Base-by-base conservation (phyloP, 176 grass and related monocot genomes). In the Poa annua region DNA sequence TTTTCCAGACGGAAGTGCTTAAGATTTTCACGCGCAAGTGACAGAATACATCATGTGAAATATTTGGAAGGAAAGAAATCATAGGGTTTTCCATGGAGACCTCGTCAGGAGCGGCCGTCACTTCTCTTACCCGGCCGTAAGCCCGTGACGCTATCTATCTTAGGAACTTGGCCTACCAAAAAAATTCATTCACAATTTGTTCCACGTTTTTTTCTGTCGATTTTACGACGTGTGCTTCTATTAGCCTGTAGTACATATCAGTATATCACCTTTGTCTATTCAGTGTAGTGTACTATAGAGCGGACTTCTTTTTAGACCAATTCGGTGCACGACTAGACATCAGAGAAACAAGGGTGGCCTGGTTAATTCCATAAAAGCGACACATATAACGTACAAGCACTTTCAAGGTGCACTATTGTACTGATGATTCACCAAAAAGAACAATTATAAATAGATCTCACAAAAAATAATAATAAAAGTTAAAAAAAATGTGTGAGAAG, bases 1-100 rank as follows among this genome's bases (percentile, higher is more conserved):
- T 88, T 88, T 84, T 88, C 75, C 86, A 74, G 20, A 19, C 56
- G 0, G 9, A 66, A 56, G 19, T 66, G 53, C 24, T 10, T 11
- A 50, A 38, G 55, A 33, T 84, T 24, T 88, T 47, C 45, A 33
- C 7, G 56, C 17, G 53, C 38, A 32, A 62, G 80, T 62, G 36
- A 53, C 8, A 29, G 34, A 19, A 20, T 19, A 25, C 22, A 25
- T 60, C 61, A 33, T 17, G 61, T 64, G 56, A 60, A 60, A 13
- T 25, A 17, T 33, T 64, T 63, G 22, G 2, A 34, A 33, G 6
- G 12, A 64, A 16, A 0, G 14, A 62, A 29, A 64, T 33, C 16
- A 16, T 32, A 17, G 61, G 16, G 15, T 17, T 64, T 60, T 64
- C 29, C 26, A 64, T 17, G 29, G 61, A 6, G 26, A 15, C 1